Conservation (phyloP, 306 rosid genomes). For the Clitoria ternatea region DNA sequence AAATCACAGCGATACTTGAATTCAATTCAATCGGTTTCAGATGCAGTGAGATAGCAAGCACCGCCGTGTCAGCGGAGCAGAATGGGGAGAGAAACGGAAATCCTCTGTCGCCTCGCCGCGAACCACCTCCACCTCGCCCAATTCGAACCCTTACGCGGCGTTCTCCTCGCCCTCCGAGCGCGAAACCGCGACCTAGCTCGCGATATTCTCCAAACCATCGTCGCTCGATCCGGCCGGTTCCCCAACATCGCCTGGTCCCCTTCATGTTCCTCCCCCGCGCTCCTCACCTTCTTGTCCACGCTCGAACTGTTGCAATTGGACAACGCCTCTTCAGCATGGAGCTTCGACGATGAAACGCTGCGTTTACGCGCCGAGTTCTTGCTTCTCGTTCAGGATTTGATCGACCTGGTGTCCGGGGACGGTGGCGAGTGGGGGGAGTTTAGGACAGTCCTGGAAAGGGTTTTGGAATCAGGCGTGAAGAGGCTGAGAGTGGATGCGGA, state of each 20-base stretch:
- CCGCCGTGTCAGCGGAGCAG: background rate
- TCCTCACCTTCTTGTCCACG: conserved; percentile 68
- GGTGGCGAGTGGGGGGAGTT: conserved; percentile 34
- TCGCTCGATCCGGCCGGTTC: conserved; percentile 73
- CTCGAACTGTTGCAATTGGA: conserved; percentile 72
- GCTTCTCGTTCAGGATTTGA: conserved; percentile 65
- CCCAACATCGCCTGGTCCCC: conserved; percentile 62
- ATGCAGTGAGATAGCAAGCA: conserved; percentile 29
- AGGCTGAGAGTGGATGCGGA: conserved; percentile 51
- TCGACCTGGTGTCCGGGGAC: conserved; percentile 40
- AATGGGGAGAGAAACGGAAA: conserved; percentile 73
- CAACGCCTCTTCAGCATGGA: conserved; percentile 65
- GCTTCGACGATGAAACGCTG: conserved; percentile 62
- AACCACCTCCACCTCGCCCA: conserved; percentile 83
- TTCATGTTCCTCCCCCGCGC: conserved; percentile 77
- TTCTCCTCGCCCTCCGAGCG: conserved; percentile 64
- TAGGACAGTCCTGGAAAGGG: conserved; percentile 49
- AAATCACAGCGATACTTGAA: background rate
- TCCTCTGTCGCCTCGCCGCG: conserved; percentile 79
- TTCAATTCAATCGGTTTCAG: background rate
- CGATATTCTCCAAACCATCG: conserved; percentile 70
- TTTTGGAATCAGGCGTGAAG: conserved; percentile 69
- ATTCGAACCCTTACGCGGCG: conserved; percentile 85
- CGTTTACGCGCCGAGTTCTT: conserved; percentile 80
- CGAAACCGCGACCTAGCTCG: conserved; percentile 74